Evolutionary conservation across 169 alveolate genomes (phyloP), one percentile per base, ranked within the genome.

Genomic region (Eimeria tenella): DNA sequence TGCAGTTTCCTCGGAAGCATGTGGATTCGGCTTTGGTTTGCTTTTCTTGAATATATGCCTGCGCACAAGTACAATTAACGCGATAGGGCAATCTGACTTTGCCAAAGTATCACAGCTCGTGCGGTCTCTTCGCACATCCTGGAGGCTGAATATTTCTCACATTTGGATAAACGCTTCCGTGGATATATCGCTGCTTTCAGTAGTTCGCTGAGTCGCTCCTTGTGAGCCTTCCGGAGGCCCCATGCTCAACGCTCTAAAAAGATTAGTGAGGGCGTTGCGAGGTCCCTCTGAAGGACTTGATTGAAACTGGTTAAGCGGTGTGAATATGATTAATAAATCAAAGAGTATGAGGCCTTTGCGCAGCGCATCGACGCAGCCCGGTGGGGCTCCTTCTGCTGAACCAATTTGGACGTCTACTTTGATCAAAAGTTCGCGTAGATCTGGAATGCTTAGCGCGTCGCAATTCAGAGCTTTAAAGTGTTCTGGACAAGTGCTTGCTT

Each of bases 321-420:
- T 55, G 1, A 8, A 15, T 4, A 84, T 62, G 52, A 17, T 79
- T 13, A 56, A 9, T 8, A 84, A 15, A 62, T 84, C 79, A 58
- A 84, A 62, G 15, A 84, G 91, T 15, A 31, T 84, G 13, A 84
- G 75, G 17, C 79, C 91, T 7, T 42, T 53, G 75, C 91, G 91
- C 19, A 84, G 63, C 3, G 81, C 91, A 49, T 84, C 79, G 91
- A 8, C 49, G 55, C 91, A 84, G 7, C 79, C 63, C 15, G 63
- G 50, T 58, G 79, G 19, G 7, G 62, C 79, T n/a, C 91, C 91
- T 31, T 58, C 79, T 62, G 91, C 50, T 10, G 91, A 84, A n/a
- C 6, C 62, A 42, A 60, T 84, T 19, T 62, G 75, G 15, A 53
- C 0, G 25, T 84, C 91, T 15, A 77, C 81, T 42, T 84, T 49